Base-by-base conservation (phyloP, 2,329 filamentous ascomycete species). In the Samsoniella hepiali region DNA sequence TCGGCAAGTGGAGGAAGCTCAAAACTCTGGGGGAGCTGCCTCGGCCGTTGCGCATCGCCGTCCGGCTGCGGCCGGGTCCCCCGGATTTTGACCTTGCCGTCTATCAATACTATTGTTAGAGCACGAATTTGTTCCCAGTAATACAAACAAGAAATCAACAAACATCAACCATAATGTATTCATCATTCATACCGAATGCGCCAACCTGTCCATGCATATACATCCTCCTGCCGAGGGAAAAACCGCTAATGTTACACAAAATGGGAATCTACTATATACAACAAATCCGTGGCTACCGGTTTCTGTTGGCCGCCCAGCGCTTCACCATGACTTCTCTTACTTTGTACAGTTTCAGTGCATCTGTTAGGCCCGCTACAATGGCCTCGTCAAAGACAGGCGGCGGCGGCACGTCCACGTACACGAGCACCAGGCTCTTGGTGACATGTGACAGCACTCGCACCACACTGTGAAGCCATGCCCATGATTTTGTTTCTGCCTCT, bases 381-480 rank as follows among this genome's bases (percentile, higher is more conserved):
- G 79, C 79, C 42, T 75, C 74, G 2, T 78, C 74, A 34, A 79
- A 76, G 54, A 78, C 77, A 17, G 80, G 70, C 1, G 91, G 90
- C 3, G 89, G 83, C 2, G 95, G 95, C 5, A 99, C 83, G 67
- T 98, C 93, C 13, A 99, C 93, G 72, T 97, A 99, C 47, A 91
- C 89, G 38, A 99, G 74, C 44, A 98, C 88, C 68, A 99, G 75
- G 56, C 88, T 97, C 82, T 99, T 99, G 72, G 89, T 86, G 5
- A 96, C 95, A 70, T 96, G 91, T 1, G 89, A 88, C 69, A 98
- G 87, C 17, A 98, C 93, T 9, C 95, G 86, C 68, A 97, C 96
- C 51, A 96, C 84, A 53, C 91, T 90, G 77, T 97, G 94, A 58
- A 98, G 79, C 90, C 90, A 93, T 71, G 88, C 86, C 91, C 91